Conservation (phyloP, 352 stramenopile genomes). For the Pythium aristosporum region DNA sequence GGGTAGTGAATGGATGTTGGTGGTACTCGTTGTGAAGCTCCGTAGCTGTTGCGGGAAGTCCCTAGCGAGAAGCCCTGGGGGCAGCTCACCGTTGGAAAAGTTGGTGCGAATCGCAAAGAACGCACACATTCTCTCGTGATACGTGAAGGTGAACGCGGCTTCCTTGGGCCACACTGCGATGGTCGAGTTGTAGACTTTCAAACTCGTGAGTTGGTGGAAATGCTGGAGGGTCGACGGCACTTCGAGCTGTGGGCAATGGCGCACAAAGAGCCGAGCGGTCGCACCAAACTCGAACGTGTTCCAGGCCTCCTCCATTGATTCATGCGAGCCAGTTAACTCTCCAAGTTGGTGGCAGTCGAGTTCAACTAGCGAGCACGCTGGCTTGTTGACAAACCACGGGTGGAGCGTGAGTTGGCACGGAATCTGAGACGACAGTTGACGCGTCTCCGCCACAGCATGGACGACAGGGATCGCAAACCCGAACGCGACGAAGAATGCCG, state of each 20-base stretch:
- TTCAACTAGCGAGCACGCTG: slow-evolving; percentile 9
- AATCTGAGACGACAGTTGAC: neutral
- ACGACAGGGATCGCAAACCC: neutral
- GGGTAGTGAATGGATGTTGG: slow-evolving; percentile 1
- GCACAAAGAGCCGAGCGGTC: neutral
- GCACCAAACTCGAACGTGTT: neutral
- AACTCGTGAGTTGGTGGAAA: neutral
- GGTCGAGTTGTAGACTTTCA: slow-evolving; percentile 22
- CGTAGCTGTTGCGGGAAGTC: neutral
- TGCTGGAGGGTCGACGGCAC: neutral
- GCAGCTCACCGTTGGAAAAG: neutral
- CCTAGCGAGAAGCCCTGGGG: neutral
- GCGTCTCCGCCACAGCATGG: neutral
- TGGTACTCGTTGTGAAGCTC: neutral
- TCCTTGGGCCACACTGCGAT: neutral
- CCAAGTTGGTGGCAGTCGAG: slow-evolving; percentile 5
- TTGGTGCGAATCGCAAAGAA: slow-evolving; percentile 6
- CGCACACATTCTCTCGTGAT: neutral
- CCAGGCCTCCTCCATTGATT: neutral
- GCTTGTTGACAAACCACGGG: neutral
- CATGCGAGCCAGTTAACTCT: neutral
- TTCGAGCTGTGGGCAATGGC: slow-evolving; percentile 12
- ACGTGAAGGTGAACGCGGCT: neutral
- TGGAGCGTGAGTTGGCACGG: neutral
- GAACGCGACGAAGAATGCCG: neutral